Evolutionary conservation across 106 monocot species (phyloP), one percentile per base, ranked within the genome.

Genomic region (Phalaenopsis equestris): DNA sequence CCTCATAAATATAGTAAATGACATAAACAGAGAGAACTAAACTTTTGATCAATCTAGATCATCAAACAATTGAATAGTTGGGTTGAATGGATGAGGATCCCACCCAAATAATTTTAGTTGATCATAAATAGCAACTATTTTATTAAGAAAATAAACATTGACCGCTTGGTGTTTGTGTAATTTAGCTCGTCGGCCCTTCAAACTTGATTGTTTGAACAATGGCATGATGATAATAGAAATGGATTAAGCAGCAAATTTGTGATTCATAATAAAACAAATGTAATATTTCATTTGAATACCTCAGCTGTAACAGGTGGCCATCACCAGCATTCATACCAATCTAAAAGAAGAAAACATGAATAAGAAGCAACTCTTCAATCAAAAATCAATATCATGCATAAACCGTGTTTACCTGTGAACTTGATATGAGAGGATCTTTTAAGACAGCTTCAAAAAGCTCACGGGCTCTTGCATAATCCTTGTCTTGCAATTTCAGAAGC

Each of bases 361-460:
- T 81, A 17, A 81, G 42, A 80, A 37, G 16, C 37, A 73, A 72
- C 41, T 77, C 8, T 24, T 45, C 19, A 72, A 42, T 45, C 21
- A 61, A 15, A 47, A 36, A 70, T 65, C 79, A 43, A 39, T 24
- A 8, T 80, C 23, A 56, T 55, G 41, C 1, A 56, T 77, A 42
- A 78, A 49, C 16, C 67, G 38, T 47, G 43, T 39, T 77, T 82
- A 85, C 92, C 80, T 88, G 84, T 75, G 87, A 61, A 84, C 65
- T 79, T 74, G 94, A 93, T 82, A 99, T 77, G 15, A 94, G 84
- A 79, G 94, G 98, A 84, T 99, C 94, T 75, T 88, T 89, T 24
- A 99, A 77, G 58, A 99, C 94, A 84, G 89, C 75, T 81, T 99
- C 93, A 11, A 94, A 84, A 72, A 99, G 91, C 85, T 94, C 89